Evolutionary conservation across 257 asterid species (phyloP).

Genomic region (Apocynum venetum): DNA sequence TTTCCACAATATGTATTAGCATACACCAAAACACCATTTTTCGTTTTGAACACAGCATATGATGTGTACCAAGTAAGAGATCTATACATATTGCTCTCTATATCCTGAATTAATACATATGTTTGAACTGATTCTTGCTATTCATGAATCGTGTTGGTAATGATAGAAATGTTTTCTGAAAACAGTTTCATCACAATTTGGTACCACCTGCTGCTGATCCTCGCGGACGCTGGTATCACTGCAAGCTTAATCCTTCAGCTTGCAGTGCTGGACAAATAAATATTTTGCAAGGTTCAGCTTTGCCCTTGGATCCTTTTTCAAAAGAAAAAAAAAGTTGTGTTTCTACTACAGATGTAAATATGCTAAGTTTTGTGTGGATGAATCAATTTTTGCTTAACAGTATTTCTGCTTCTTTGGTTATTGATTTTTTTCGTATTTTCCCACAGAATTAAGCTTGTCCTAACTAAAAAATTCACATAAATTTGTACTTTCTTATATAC

Average conservation of each 20-base stretch:
- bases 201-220: constrained; percentile 93
- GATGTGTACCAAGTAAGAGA: constrained; percentile 86
- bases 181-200: constrained; percentile 73
- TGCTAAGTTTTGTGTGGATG: background rate
- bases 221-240: constrained; percentile 80
- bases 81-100: background rate
- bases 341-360: background rate
- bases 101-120: background rate
- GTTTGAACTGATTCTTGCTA: constrained; percentile 7
- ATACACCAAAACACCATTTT: constrained; percentile 67
- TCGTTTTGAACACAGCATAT: constrained; percentile 87
- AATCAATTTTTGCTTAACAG: background rate
- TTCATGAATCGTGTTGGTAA: constrained; percentile 6
- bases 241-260: constrained; percentile 60
- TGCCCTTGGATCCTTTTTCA: background rate
- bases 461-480: no score
- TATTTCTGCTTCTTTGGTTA: background rate
- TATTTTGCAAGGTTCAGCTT: constrained; percentile 64
- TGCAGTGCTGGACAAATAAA: constrained; percentile 53
- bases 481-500: background rate
- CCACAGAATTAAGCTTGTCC: no score
- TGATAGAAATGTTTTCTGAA: constrained; percentile 8
- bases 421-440: no score
- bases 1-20: constrained; percentile 83
- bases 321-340: background rate